Evolutionary conservation across 2,329 filamentous ascomycete genomes (phyloP).

Genomic region (Fonsecaea multimorphosa): DNA sequence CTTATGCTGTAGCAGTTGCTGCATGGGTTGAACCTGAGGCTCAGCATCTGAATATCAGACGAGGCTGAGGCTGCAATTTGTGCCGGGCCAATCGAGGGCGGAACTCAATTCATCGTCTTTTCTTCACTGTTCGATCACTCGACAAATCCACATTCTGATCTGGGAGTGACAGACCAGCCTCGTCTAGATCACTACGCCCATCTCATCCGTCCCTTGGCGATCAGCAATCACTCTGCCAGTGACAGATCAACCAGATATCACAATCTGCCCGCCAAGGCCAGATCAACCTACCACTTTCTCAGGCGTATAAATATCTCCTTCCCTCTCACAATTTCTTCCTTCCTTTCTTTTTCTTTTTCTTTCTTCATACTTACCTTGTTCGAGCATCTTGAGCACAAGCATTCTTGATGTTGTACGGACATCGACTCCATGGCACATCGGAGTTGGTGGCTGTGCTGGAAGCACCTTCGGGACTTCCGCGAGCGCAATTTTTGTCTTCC

Average conservation of each 20-base stretch:
- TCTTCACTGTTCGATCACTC: background rate
- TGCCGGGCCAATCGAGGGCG: background rate
- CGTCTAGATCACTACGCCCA: background rate
- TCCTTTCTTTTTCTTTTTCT: slow-evolving; percentile 4
- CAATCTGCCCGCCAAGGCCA: slow-evolving; percentile 2
- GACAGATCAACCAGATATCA: background rate
- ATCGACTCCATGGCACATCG: slow-evolving; percentile 30
- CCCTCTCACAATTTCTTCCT: background rate
- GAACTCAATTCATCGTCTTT: too few species aligned
- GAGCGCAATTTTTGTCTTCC: slow-evolving; percentile 27
- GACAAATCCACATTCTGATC: background rate
- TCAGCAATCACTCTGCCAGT: background rate
- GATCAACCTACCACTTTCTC: slow-evolving; percentile 11
- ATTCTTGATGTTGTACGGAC: slow-evolving; percentile 19
- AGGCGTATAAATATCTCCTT: slow-evolving; percentile 20
- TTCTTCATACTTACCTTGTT: slow-evolving; percentile 34
- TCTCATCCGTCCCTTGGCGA: background rate
- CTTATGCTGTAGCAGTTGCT: background rate
- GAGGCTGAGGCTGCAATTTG: background rate
- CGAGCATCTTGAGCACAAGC: slow-evolving; percentile 23
- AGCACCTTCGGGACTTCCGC: slow-evolving; percentile 17
- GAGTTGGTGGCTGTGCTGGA: slow-evolving; percentile 25
- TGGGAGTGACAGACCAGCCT: background rate
- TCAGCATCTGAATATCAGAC: background rate
- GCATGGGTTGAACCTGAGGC: background rate